phyloP scores from a whole-genome alignment of 2,329 filamentous ascomycete species.

The Chlorencoelia australis region DNA sequence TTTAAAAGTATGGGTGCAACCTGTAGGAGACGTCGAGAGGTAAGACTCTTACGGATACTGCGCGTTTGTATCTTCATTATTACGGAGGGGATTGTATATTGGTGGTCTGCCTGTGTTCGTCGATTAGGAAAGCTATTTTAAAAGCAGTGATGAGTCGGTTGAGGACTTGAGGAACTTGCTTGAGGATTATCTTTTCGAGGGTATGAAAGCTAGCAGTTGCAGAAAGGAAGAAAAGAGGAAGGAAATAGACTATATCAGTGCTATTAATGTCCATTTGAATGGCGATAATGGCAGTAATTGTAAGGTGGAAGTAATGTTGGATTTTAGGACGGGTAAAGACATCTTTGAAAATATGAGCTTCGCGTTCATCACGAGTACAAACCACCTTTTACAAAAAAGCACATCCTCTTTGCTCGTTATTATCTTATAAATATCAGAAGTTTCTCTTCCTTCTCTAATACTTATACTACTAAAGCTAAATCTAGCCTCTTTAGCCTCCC shows the following conservation, averaged over 20 bases:
- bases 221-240: neutral
- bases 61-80: neutral
- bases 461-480: neutral
- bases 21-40: neutral
- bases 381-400: neutral
- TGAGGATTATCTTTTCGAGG: neutral
- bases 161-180: neutral
- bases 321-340: neutral
- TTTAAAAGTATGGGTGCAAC: neutral
- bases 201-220: conserved; percentile 1
- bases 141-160: neutral
- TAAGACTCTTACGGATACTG: neutral
- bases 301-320: neutral
- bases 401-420: neutral
- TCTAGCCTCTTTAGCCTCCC: too few relatives aligned
- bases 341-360: conserved; percentile 1
- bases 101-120: neutral
- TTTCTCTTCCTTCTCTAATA: neutral
- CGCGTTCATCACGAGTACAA: neutral
- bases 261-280: neutral
- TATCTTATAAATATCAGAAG: neutral
- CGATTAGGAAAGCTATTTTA: neutral
- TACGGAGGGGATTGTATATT: neutral
- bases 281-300: neutral
- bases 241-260: neutral